phyloP scores from a whole-genome alignment of 2,329 filamentous ascomycete genomes.

The Colletotrichum coccodes region DNA sequence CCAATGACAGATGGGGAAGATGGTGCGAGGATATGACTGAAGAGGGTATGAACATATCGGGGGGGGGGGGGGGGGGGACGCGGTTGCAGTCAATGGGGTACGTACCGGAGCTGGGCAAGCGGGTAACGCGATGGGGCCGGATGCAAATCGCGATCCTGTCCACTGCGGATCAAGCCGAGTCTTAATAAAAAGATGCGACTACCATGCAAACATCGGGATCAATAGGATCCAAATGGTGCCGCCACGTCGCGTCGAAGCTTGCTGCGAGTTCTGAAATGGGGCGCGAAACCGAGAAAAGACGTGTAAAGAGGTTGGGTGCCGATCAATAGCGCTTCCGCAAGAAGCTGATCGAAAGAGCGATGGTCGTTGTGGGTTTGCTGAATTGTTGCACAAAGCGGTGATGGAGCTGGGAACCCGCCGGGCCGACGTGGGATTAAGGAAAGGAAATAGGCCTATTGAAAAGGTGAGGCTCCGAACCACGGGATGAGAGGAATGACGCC shows the following conservation, averaged over 20 bases:
- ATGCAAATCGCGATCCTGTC: slow-evolving; percentile 30
- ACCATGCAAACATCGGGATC: slow-evolving; percentile 26
- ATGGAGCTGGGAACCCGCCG: not conserved
- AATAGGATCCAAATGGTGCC: slow-evolving; percentile 4
- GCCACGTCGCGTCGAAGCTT: slow-evolving; percentile 4
- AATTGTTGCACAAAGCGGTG: not conserved
- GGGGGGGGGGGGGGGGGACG: not conserved
- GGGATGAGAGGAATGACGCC: not conserved
- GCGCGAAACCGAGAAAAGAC: not conserved
- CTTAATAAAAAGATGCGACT: slow-evolving; percentile 24
- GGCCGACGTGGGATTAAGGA: not conserved
- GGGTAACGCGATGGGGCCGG: slow-evolving; percentile 29
- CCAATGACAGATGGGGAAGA: not conserved
- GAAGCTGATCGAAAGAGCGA: not conserved
- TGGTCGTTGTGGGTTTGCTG: not conserved
- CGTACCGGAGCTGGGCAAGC: slow-evolving; percentile 18
- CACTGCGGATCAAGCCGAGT: slow-evolving; percentile 33
- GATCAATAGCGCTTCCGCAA: not conserved
- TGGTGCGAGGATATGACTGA: not conserved
- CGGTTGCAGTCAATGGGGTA: not conserved
- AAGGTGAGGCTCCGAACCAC: not conserved
- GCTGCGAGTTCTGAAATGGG: not conserved
- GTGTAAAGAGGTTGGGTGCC: not conserved
- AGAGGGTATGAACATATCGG: slow-evolving; percentile 1
- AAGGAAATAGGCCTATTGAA: not conserved